Base-by-base conservation (phyloP, 177 flowering plant species). In the Vitis hybrid region DNA sequence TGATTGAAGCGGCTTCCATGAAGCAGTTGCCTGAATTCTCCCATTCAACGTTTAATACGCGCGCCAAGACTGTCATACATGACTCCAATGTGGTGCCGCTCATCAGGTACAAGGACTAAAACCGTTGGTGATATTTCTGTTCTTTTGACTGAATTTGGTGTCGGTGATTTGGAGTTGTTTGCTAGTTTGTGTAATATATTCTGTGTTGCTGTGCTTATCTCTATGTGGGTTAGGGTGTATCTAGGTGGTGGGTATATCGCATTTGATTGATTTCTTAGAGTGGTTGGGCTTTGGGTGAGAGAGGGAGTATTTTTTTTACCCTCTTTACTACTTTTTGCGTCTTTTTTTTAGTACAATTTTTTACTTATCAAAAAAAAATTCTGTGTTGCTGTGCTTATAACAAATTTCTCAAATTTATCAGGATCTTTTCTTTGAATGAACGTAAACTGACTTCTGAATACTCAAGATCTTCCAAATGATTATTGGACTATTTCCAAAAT, bases 1-100 rank as follows among this genome's bases (percentile, higher is more conserved):
- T 94, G 93, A 83, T 94, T 65, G 80, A 85, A 64, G 95, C 98
- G 61, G 97, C 92, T 3, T 61, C 81, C 8, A 73, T 94, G 95
- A 94, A 91, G 84, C 59, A 65, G n/a, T 49, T 70, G 60, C 88
- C 89, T 6, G 88, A 89, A 56, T 92, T 84, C 64, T 68, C 82
- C 1, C 62, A 79, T 6, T 78, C 81, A 2, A 79, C 90, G 9
- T 94, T 85, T 67, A 86, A 91, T 82, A 67, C 75, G 64, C 85
- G 99, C 0, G 97, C 85, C 63, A 82, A 75, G 79, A 58, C 74
- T n/a, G 85, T 83, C 65, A 81, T 94, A 10, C 70, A 79, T 16
- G 86, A 83, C 11, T 86, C 88, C 55, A 74, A 83, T 16, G 88
- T 92, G 64, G 92, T 94, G 49, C 89, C 90, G 1, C 83, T 92